Evolutionary conservation across 495 filamentous ascomycete genomes (phyloP), one percentile per base, ranked within the genome.

Genomic region (Halenospora varia): DNA sequence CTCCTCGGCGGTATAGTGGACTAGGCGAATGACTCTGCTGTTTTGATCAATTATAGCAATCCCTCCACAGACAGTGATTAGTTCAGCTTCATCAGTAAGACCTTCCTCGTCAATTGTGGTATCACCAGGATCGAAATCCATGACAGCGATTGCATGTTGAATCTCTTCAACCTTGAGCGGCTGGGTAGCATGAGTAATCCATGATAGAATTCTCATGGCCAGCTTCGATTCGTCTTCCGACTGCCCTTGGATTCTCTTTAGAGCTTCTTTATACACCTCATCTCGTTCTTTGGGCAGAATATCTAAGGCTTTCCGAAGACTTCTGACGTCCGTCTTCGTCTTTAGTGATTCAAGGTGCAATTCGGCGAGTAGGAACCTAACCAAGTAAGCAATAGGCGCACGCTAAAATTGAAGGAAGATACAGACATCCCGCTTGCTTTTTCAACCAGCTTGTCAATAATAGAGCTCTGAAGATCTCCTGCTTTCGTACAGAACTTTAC

Each of bases 1-100:
- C 57, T 72, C 57, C 19, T 72, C 65, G 2, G 63, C 51, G 0
- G 67, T 67, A 35, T 58, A 62, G 53, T 72, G 68, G 3, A 70
- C 61, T 35, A 71, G 59, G 18, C 62, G 63, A 47, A 72, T 57
- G 13, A 50, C 62, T 26, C 61, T n/a, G 29, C 61, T 70, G 1
- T 67, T 48, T 10, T 53, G 41, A 22, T 72, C 68, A 15, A 72
- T 58, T 15, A 56, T 26, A 4, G 72, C 51, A 19, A 72, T 50
- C n/a, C 70, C 68, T 13, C 60, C 55, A 49, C 70, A 72, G 13
- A 53, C 52, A 20, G 49, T 46, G 18, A 24, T 49, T 2, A 51
- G 25, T 17, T 65, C 24, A 26, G 11, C 40, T 45, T 24, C 55
- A 23, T 40, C 10, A 1, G 47, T 19, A 39, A 57, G 46, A 22